Conservation (phyloP, 1,284 basidiomycete genomes). For the Anthracocystis panici-leucophaei region DNA sequence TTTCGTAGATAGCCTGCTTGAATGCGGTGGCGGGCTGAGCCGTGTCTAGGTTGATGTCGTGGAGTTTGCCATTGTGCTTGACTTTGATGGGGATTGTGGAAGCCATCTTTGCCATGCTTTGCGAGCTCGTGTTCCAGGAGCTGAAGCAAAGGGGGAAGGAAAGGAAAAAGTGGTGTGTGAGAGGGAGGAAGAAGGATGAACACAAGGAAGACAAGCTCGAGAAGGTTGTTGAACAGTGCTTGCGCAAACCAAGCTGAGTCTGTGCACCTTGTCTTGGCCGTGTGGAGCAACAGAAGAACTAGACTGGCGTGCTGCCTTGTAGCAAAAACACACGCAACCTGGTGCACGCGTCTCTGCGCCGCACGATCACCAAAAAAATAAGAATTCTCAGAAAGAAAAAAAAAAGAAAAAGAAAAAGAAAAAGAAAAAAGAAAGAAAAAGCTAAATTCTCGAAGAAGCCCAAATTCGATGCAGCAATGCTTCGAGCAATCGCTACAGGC, state of each 20-base stretch:
- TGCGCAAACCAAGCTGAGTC: background rate
- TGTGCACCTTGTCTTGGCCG: no score
- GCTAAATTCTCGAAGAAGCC: no score
- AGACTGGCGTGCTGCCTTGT: slow-evolving; percentile 1
- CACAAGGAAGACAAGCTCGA: background rate
- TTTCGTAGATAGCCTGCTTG: slow-evolving; percentile 83
- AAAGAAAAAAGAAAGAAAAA: no score
- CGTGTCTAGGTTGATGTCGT: slow-evolving; percentile 74
- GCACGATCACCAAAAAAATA: background rate
- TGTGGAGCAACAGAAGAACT: background rate
- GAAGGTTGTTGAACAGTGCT: no score
- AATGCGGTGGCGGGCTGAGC: slow-evolving; percentile 79
- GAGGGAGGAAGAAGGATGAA: background rate
- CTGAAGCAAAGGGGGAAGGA: no score
- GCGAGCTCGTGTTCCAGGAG: background rate
- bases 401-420: background rate
- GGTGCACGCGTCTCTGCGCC: background rate
- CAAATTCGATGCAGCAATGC: no score
- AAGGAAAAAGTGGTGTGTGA: background rate
- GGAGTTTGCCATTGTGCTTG: slow-evolving; percentile 87
- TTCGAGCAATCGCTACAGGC: no score
- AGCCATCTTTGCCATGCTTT: slow-evolving; percentile 67
- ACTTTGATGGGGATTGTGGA: slow-evolving; percentile 76
- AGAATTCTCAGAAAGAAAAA: background rate
- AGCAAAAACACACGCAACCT: background rate